phyloP scores from a whole-genome alignment of 2,329 filamentous ascomycete genomes.

The Graphilbum sp. region DNA sequence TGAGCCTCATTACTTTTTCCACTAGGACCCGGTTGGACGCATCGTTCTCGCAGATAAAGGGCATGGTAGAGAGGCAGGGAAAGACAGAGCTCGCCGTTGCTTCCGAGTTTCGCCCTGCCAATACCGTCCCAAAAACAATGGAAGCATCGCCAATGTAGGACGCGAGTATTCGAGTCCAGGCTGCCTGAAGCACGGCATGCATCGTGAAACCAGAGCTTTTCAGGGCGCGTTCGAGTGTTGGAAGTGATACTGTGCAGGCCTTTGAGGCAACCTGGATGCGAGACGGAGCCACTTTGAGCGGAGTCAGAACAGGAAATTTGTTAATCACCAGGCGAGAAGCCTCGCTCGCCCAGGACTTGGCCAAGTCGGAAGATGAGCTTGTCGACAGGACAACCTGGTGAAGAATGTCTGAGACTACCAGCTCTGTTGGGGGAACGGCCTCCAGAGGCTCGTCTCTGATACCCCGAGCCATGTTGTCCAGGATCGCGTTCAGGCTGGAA shows the following conservation, averaged over 20 bases:
- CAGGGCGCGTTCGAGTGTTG: constrained; percentile 38
- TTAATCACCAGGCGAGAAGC: constrained; percentile 39
- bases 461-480: constrained; percentile 37
- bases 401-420: constrained; percentile 25
- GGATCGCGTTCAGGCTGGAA: constrained; percentile 47
- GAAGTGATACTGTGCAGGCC: constrained; percentile 21
- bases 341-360: constrained; percentile 47
- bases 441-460: constrained; percentile 12
- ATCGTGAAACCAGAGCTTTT: constrained; percentile 47
- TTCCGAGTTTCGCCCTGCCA: constrained; percentile 56
- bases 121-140: constrained; percentile 64
- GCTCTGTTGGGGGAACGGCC: constrained; percentile 10
- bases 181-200: constrained; percentile 58
- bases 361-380: constrained; percentile 13
- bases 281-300: constrained; percentile 28
- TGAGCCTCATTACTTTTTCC: constrained; percentile 46
- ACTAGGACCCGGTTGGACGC: constrained; percentile 41
- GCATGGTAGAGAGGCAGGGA: constrained; percentile 70
- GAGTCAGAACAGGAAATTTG: constrained; percentile 62
- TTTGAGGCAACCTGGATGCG: constrained; percentile 13
- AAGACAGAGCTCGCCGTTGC: constrained; percentile 46
- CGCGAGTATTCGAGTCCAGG: constrained; percentile 61
- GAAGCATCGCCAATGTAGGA: constrained; percentile 59
- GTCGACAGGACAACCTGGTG: constrained; percentile 13
- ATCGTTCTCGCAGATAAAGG: constrained; percentile 43